These are phyloP conservation scores for Moniliophthora roreri DNA, from an alignment of 1,284 basidiomycete genomes.

Conservation along the genomic window DNA sequence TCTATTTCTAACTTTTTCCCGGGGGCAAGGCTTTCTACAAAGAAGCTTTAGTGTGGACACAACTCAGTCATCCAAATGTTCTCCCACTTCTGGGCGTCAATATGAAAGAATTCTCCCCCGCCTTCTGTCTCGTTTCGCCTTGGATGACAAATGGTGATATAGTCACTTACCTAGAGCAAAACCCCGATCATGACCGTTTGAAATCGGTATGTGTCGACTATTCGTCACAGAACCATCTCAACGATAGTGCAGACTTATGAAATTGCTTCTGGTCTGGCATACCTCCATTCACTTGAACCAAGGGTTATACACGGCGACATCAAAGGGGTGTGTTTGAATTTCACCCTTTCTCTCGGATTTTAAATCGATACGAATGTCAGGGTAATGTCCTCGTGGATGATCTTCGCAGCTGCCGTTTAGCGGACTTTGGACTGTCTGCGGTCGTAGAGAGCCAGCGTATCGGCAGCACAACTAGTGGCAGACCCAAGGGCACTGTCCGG, in stretches of 20 bases:
- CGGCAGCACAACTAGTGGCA: neutral
- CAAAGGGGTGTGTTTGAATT: neutral
- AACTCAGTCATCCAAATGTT: slow-evolving; percentile 14
- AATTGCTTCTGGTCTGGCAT: neutral
- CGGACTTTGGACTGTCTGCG: neutral
- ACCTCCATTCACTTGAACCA: neutral
- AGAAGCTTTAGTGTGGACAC: slow-evolving; percentile 16
- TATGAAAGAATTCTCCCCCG: slow-evolving; percentile 3
- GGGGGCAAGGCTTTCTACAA: slow-evolving; percentile 7
- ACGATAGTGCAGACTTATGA: neutral
- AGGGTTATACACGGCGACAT: neutral
- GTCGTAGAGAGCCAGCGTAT: too few relatives aligned
- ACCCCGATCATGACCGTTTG: slow-evolving; percentile 10
- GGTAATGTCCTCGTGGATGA: neutral
- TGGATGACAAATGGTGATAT: slow-evolving; percentile 16
- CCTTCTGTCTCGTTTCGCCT: slow-evolving; percentile 15
- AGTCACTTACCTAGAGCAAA: slow-evolving; percentile 5
- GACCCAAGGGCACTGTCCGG: neutral
- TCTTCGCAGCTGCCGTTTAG: neutral
- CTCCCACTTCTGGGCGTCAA: slow-evolving; percentile 15
- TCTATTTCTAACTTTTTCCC: too few relatives aligned
- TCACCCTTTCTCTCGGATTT: neutral
- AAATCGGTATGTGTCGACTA: neutral
- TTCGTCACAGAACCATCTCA: too few relatives aligned
- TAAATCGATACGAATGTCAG: neutral